phyloP scores from a whole-genome alignment of 257 asterid genomes.

The Jasminum sambac region DNA sequence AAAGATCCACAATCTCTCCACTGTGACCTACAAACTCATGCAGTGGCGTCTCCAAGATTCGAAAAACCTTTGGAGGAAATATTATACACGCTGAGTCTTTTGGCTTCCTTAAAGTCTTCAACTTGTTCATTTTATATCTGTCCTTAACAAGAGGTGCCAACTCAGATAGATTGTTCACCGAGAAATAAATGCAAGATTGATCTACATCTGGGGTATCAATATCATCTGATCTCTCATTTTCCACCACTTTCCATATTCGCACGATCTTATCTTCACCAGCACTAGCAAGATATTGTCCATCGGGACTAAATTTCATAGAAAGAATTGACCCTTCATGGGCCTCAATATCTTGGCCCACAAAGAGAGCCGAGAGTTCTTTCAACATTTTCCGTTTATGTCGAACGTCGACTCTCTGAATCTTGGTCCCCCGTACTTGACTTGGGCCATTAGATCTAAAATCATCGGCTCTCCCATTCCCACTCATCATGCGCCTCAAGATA shows the following conservation, averaged over 20 bases:
- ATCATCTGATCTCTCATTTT: conserved; percentile 64
- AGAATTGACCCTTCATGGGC: conserved; percentile 84
- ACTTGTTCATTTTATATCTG: conserved; percentile 45
- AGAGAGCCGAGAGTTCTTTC: conserved; percentile 85
- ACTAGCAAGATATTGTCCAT: conserved; percentile 77
- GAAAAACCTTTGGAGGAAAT: conserved; percentile 76
- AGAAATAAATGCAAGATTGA: conserved; percentile 80
- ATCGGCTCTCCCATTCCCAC: conserved; percentile 32
- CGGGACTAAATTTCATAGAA: conserved; percentile 81
- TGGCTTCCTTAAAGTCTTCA: conserved; percentile 46
- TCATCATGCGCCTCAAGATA: conserved; percentile 45
- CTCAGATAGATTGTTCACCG: conserved; percentile 72
- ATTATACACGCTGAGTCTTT: conserved; percentile 77
- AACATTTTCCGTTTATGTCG: conserved; percentile 46
- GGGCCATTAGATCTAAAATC: conserved; percentile 20
- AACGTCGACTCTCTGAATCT: conserved; percentile 60
- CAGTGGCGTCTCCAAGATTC: conserved; percentile 69
- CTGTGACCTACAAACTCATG: conserved; percentile 73
- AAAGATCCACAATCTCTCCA: conserved; percentile 73
- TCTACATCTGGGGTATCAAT: conserved; percentile 65
- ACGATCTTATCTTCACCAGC: conserved; percentile 85
- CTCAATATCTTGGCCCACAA: conserved; percentile 68
- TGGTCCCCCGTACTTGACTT: conserved; percentile 30
- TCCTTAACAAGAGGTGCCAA: conserved; percentile 55
- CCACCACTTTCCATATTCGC: conserved; percentile 80